Evolutionary conservation across 2,329 filamentous ascomycete genomes (phyloP), one percentile per base, ranked within the genome.

Genomic region (Penicillium sp.): DNA sequence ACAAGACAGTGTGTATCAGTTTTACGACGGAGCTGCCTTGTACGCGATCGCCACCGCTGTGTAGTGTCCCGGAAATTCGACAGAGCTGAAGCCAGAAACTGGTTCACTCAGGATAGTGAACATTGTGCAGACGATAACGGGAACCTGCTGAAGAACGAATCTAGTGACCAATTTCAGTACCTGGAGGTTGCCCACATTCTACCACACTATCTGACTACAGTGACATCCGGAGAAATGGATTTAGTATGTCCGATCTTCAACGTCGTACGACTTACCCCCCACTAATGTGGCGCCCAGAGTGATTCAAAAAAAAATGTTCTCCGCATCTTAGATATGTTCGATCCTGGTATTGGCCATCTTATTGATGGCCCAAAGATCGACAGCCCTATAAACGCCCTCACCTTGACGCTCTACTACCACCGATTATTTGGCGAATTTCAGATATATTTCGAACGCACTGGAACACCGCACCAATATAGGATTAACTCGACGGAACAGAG

Each of bases 151-250:
- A 35, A 26, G 15, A 41, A 16, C 16, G 33, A 51, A 42, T 25
- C 25, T n/a, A 28, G 33, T 20, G 37, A 43, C 21, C 14, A 28
- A 34, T 42, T 51, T 33, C 31, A 46, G 25, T 50, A 38, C 38
- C 43, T 56, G 16, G 51, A 54, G 48, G 50, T 56, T 5, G 48
- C 51, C 13, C 46, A 57, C 33, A 56, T 56, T 28, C 31, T 56
- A 10, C 48, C 54, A 28, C 48, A 50, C 30, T 49, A 38, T 30
- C 47, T 57, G 20, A 53, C 39, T 28, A 47, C 43, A n/a, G 35
- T 51, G 30, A 27, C 41, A 30, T 39, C 43, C 33, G 43, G 29
- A 27, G 44, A 54, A 3, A 14, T 33, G 21, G 45, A 55, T 33
- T 19, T 54, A 29, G 49, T 53, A 43, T 4, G 41, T 33, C 15